Evolutionary conservation across 164 flowering plant species (phyloP), one percentile per base, ranked within the genome.

Genomic region (Annona squamosa): DNA sequence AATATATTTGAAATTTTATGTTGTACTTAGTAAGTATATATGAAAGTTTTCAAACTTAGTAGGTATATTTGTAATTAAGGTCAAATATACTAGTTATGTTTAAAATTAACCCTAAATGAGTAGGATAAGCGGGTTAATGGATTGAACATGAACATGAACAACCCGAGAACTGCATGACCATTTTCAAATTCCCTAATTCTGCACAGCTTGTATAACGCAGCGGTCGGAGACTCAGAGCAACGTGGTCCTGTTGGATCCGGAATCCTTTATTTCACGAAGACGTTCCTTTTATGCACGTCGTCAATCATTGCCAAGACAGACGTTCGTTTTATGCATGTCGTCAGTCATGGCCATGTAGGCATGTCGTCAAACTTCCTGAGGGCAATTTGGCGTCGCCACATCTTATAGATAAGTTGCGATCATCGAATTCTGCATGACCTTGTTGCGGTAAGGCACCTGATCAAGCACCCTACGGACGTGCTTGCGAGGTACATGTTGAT

Each of bases 181-280:
- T 67, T 26, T 68, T 73, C 77, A 88, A 61, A 70, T 85, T 85
- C 17, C 91, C 93, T 64, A 85, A 70, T 74, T 87, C 84, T 2
- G 94, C 88, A 79, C 90, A 88, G 0, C 37, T 90, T 94, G 5
- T 89, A 85, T 13, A 90, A 69, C 0, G 79, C 88, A 1, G 87
- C 79, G 6, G 87, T 75, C 37, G 37, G 37, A 26, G 37, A 1
- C 37, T 26, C 82, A 91, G n/a, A 0, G 86, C 83, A 16, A 84
- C 91, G 63, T 85, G 87, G 61, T 91, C 90, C 42, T 79, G 64
- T 63, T 81, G 83, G 13, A 88, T 76, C 64, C 43, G 61, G 5
- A 71, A 82, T 73, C 78, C 75, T 66, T 67, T 94, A 90, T 88
- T 65, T 82, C 69, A 48, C 63, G 48, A 48, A 89, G 88, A 76